Base-by-base conservation (phyloP, 306 rosid species). In the Calophaca sinica region DNA sequence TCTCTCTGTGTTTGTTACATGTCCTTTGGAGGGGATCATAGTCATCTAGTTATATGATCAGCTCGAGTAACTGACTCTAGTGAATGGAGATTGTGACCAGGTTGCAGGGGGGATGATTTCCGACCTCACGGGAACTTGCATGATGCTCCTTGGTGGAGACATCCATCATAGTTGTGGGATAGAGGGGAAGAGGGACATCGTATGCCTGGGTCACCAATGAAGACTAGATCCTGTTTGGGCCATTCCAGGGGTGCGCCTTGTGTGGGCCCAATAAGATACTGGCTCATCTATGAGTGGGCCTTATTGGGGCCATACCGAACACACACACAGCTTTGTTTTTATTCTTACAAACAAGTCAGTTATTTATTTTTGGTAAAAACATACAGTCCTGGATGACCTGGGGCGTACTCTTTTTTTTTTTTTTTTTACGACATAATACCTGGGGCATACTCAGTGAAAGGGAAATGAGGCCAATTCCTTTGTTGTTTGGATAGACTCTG, bases 401-500 rank as follows among this genome's bases (percentile, higher is more conserved):
- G 1, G 29, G 15, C n/a, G n/a, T n/a, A n/a, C n/a, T n/a, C n/a
- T n/a, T n/a, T n/a, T n/a, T n/a, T n/a, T n/a, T n/a, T n/a, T n/a
- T n/a, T n/a, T n/a, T n/a, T n/a, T n/a, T n/a, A n/a, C n/a, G n/a
- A n/a, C n/a, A n/a, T n/a, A n/a, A n/a, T n/a, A n/a, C n/a, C n/a
- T n/a, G n/a, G n/a, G n/a, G n/a, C n/a, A 61, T 13, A 61, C 33
- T 59, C 7, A 28, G 45, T 78, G 55, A 15, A 9, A 44, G 26
- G 14, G 49, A 28, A 78, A 38, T 62, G 59, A 50, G 35, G 14
- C 38, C 33, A 9, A 70, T 13, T 49, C 14, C 5, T 42, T 15
- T 52, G 41, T 70, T 50, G 64, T 52, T 14, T 15, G 67, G 42
- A 44, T 62, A 49, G 42, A 33, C 42, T 33, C 9, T 45, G 42